Base-by-base conservation (phyloP, 2,329 filamentous ascomycete genomes). In the Didymella glomerata region DNA sequence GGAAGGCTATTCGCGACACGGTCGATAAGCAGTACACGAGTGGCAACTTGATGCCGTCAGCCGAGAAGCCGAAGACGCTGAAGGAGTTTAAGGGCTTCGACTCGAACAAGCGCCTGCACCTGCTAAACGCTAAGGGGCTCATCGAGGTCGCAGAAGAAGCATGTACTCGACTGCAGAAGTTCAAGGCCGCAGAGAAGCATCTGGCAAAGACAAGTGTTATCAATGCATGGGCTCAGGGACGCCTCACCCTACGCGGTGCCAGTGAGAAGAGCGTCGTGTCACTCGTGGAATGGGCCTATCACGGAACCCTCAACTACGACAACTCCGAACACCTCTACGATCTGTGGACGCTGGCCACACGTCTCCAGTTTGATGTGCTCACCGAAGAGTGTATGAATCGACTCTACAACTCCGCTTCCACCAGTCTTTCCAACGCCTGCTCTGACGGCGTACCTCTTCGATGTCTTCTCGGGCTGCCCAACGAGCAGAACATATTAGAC, bases 231-330 rank as follows among this genome's bases (percentile, higher is more conserved):
- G 69, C 66, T 0, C 67, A 73, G 9, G 42, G 54, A 1, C 61
- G 61, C 2, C 59, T 73, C 7, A 2, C 70, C 0, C 44, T 75
- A 0, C 61, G 49, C 0, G 24, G 30, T 4, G 16, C 41, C 6
- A 63, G 64, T 5, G 45, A 47, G 2, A 30, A 41, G 0, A 61
- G 63, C 4, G 54, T 75, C 1, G 16, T 22, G 2, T 54, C 48
- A 2, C 13, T 75, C 1, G 48, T 68, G 2, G 18, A 62, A 7
- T 75, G 71, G 71, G 44, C 71, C 0, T 70, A 70, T 41, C 32
- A 50, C 6, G 7, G 25, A 0, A 27, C 25, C 0, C 40, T 70
- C 3, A 8, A 49, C 6, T 65, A 46, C 20, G 38, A 54, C 0
- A 48, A 53, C 24, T 51, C 64, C 0, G 55, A 64, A 1, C 61